A percentile compares a stretch with the other conserved stretches of the same genome.
Conservation (phyloP, 179 eudicot genomes). For the Drosera spatulata region DNA sequence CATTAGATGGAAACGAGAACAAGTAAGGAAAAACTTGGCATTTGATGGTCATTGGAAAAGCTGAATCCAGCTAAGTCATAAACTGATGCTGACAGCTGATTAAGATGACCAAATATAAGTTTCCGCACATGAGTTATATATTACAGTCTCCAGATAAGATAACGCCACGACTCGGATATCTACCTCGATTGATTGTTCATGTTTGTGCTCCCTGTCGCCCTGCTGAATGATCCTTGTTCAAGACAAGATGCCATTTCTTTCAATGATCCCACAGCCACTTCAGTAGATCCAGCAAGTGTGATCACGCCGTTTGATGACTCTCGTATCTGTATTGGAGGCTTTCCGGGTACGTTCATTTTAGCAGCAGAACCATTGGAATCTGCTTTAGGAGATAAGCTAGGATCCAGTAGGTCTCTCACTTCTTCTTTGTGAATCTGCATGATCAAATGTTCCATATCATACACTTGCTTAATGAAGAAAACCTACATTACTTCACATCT, state of each 20-base stretch:
- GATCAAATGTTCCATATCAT: slow-evolving; percentile 8
- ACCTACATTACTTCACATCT: not conserved
- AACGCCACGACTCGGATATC: not conserved
- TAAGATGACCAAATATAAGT: too few species aligned
- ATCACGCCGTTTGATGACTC: slow-evolving; percentile 95
- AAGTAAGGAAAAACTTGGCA: not conserved
- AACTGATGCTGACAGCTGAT: too few species aligned
- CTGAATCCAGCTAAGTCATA: too few species aligned
- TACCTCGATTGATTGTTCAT: slow-evolving; percentile 99
- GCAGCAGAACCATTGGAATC: slow-evolving; percentile 58
- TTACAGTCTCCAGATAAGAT: not conserved
- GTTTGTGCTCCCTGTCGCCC: slow-evolving; percentile 99
- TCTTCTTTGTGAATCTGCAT: slow-evolving; percentile 97
- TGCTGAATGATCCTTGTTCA: slow-evolving; percentile 90
- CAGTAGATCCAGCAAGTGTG: slow-evolving; percentile 96
- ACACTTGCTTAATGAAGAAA: slow-evolving; percentile 6
- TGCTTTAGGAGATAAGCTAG: slow-evolving; percentile 42
- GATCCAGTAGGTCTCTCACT: slow-evolving; percentile 89
- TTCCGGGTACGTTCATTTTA: slow-evolving; percentile 67
- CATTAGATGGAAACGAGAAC: slow-evolving; percentile 8
- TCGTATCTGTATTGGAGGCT: slow-evolving; percentile 94
- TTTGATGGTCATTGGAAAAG: too few species aligned
- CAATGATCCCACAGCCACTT: slow-evolving; percentile 64
- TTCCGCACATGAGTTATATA: too few species aligned
- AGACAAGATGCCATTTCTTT: slow-evolving; percentile 96